A percentile compares a stretch with the other conserved stretches of the same genome.
These are phyloP conservation scores for Fraxinus velutina DNA, from an alignment of 305 asterid genomes.

Conservation along the genomic window DNA sequence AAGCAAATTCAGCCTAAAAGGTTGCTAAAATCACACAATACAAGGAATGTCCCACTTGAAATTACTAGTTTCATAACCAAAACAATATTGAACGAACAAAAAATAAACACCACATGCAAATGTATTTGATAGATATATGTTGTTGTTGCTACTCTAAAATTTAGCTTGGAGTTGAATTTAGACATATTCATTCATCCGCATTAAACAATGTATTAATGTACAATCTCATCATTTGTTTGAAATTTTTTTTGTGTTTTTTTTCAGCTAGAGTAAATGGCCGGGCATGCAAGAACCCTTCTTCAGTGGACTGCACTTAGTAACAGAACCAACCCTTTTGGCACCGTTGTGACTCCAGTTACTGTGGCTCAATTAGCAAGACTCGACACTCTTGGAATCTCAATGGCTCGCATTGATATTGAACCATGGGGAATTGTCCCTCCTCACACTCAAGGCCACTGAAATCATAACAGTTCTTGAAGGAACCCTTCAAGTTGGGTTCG, in stretches of 20 bases:
- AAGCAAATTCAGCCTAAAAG: no score
- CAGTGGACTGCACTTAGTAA: slow-evolving; percentile 26
- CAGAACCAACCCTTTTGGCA: slow-evolving; percentile 26
- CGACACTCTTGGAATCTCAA: slow-evolving; percentile 27
- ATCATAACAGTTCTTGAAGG: slow-evolving; percentile 23
- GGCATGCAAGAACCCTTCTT: slow-evolving; percentile 23
- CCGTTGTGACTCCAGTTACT: neutral
- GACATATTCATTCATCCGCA: neutral
- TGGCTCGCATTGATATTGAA: slow-evolving; percentile 25
- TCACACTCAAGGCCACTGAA: slow-evolving; percentile 30
- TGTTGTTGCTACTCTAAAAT: no score
- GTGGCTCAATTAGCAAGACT: neutral
- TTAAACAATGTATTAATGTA: neutral
- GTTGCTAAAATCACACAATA: no score
- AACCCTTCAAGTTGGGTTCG: slow-evolving; percentile 25
- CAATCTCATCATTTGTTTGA: neutral
- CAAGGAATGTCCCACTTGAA: no score
- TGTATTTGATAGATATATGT: no score
- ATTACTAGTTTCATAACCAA: no score
- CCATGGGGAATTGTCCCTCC: slow-evolving; percentile 21
- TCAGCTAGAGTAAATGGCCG: slow-evolving; percentile 19
- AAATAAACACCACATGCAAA: no score
- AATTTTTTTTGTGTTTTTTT: neutral
- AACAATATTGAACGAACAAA: no score
- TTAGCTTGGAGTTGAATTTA: no score